Base-by-base conservation (phyloP, 768 basidiomycete genomes). In the Cubamyces sp. region DNA sequence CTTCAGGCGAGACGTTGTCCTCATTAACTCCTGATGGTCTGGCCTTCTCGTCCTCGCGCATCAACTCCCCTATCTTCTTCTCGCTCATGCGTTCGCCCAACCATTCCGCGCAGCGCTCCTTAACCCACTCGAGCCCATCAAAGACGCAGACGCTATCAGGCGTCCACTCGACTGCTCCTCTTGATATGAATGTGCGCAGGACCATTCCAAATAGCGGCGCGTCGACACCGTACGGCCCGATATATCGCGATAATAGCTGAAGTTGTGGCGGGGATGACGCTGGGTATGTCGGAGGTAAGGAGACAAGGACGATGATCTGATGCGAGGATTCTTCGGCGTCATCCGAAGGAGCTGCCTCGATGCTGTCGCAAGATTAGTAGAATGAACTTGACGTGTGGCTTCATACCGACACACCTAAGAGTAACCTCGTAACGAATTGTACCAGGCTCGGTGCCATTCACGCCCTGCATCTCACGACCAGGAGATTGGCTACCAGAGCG, bases 241-340 rank as follows among this genome's bases (percentile, higher is more conserved):
- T 75, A 74, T 95, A 96, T 23, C 86, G 86, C 3, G 92, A 94
- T 26, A 94, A 82, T 0, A 94, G 84, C 69, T 94, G 94, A 0
- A 95, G 79, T 68, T 93, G 91, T 1, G 94, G 93, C 2, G 92
- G 84, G 0, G 85, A 81, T 2, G 80, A 74, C 0, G 81, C 71
- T 0, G 94, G 94, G 70, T 96, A 96, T 28, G 71, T 74, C 30
- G 70, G 70, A 18, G 79, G 77, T 8, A 82, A 71, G 15, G 82
- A 79, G 21, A 82, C 77, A 21, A 82, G 74, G 19, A 82, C 60
- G 34, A 73, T 74, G 48, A 66, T 47, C 18, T 54, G 55, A 21
- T 64, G 57, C 11, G 47, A 37, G 26, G 41, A 12, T 6, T 52
- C 57, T 26, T 41, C 57, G 34, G 15, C 56, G 7, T 18, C 34